These are phyloP conservation scores for Bjerkandera adusta DNA, from an alignment of 1,284 basidiomycete genomes.

Conservation along the genomic window DNA sequence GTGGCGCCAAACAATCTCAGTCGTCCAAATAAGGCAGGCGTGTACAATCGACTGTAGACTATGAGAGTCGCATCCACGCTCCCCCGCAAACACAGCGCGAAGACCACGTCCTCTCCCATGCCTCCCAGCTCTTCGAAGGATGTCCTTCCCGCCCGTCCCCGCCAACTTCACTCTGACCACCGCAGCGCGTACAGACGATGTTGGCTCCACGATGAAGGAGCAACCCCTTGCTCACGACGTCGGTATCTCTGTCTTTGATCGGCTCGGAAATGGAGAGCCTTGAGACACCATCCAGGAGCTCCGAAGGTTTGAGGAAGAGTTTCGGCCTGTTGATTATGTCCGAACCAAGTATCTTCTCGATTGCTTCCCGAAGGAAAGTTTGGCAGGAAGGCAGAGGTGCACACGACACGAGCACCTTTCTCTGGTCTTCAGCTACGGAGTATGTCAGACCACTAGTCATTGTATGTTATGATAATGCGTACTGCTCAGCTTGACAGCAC, in stretches of 20 bases:
- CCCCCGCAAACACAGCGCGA: slow-evolving; percentile 70
- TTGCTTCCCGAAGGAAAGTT: slow-evolving; percentile 38
- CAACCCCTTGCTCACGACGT: slow-evolving; percentile 60
- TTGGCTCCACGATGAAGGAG: slow-evolving; percentile 37
- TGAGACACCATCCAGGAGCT: slow-evolving; percentile 60
- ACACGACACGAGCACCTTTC: slow-evolving; percentile 52
- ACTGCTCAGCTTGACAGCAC: slow-evolving; percentile 29
- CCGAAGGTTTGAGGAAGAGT: slow-evolving; percentile 66
- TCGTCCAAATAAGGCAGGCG: slow-evolving; percentile 4
- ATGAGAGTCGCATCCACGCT: slow-evolving; percentile 38
- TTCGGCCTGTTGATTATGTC: slow-evolving; percentile 55
- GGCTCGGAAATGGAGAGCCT: slow-evolving; percentile 32
- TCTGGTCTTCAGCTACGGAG: slow-evolving; percentile 44
- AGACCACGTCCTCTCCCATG: slow-evolving; percentile 62
- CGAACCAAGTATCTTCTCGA: slow-evolving; percentile 46
- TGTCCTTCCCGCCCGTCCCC: slow-evolving; percentile 31
- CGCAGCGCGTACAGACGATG: slow-evolving; percentile 56
- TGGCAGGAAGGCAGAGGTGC: slow-evolving; percentile 46
- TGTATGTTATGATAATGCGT: slow-evolving; percentile 1
- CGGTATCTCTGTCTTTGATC: slow-evolving; percentile 44
- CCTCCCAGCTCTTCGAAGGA: slow-evolving; percentile 47
- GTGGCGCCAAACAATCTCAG: neutral
- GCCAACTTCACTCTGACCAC: slow-evolving; percentile 49
- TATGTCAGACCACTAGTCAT: neutral
- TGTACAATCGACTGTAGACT: neutral